Percentiles rank a stretch among this genome's conserved stretches.
Conservation (phyloP, 2,329 filamentous ascomycete species). For the Chalaropsis thielavioides region DNA sequence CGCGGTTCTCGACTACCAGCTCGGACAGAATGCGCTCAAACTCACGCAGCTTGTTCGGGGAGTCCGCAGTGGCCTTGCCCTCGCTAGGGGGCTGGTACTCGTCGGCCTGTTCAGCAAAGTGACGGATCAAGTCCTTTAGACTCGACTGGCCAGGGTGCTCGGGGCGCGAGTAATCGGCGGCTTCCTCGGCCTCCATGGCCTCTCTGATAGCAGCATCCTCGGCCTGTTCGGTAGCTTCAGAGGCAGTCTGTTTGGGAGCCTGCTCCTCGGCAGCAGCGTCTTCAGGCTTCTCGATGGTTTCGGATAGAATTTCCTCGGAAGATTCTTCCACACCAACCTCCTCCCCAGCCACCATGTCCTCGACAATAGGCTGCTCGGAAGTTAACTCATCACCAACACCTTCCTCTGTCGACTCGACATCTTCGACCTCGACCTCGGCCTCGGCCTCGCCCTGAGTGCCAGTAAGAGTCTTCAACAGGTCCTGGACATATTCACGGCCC, state of each 20-base stretch:
- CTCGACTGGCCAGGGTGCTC: conserved; percentile 18
- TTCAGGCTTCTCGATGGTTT: conserved; percentile 14
- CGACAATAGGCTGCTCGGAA: background rate
- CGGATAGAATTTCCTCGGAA: conserved; percentile 6
- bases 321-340: conserved; percentile 12
- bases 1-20: conserved; percentile 26
- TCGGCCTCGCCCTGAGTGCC: conserved; percentile 19
- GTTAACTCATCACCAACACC: background rate
- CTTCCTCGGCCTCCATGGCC: conserved; percentile 9
- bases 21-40: conserved; percentile 39
- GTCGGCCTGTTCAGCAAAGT: conserved; percentile 33
- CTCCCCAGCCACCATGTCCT: conserved; percentile 11
- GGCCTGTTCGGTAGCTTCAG: background rate
- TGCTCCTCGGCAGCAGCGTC: background rate
- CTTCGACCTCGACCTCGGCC: background rate
- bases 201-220: conserved; percentile 6
- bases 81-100: conserved; percentile 20
- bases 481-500: conserved; percentile 34
- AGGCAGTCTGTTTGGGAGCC: background rate
- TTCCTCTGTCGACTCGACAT: conserved; percentile 13
- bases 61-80: conserved; percentile 19
- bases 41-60: conserved; percentile 28
- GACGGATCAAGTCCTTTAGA: conserved; percentile 38
- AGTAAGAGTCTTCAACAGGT: conserved; percentile 36
- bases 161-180: conserved; percentile 4